Evolutionary conservation across 495 filamentous ascomycete genomes (phyloP).

Genomic region (Penicillium diatomitis): DNA sequence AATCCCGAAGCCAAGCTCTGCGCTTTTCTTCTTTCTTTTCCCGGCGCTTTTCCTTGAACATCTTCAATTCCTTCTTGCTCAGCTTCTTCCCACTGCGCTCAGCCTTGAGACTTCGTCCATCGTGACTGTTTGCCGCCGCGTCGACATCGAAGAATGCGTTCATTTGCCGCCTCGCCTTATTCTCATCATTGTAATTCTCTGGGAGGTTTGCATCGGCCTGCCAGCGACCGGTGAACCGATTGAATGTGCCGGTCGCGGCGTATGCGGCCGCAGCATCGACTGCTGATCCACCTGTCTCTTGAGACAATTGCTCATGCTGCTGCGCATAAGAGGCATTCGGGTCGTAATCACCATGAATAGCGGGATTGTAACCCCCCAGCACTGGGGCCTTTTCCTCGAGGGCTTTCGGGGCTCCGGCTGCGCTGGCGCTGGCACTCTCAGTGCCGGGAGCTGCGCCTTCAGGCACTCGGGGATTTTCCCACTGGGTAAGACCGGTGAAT

Average conservation of each 20-base stretch:
- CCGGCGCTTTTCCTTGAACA: constrained; percentile 61
- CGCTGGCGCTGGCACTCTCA: constrained; percentile 7
- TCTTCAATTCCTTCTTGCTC: constrained; percentile 72
- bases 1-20: constrained; percentile 79
- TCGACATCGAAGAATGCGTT: constrained; percentile 97
- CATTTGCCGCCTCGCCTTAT: constrained; percentile 83
- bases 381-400: constrained; percentile 16
- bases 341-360: constrained; percentile 93
- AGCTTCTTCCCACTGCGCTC: constrained; percentile 81
- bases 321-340: constrained; percentile 87
- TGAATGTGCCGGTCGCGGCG: constrained; percentile 65
- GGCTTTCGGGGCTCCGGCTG: constrained; percentile 3
- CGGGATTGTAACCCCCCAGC: constrained; percentile 80
- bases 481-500: constrained; percentile 65
- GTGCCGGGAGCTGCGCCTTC: constrained; percentile 23
- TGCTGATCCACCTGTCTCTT: constrained; percentile 16
- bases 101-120: constrained; percentile 84
- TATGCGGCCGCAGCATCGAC: constrained; percentile 43
- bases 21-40: constrained; percentile 94
- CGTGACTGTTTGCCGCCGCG: constrained; percentile 86
- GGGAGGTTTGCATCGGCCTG: constrained; percentile 56
- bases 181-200: constrained; percentile 77
- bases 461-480: constrained; percentile 82
- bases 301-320: constrained; percentile 27
- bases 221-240: constrained; percentile 85